phyloP scores from a whole-genome alignment of 805 yeast species.

The Nadsonia fulvescens region DNA sequence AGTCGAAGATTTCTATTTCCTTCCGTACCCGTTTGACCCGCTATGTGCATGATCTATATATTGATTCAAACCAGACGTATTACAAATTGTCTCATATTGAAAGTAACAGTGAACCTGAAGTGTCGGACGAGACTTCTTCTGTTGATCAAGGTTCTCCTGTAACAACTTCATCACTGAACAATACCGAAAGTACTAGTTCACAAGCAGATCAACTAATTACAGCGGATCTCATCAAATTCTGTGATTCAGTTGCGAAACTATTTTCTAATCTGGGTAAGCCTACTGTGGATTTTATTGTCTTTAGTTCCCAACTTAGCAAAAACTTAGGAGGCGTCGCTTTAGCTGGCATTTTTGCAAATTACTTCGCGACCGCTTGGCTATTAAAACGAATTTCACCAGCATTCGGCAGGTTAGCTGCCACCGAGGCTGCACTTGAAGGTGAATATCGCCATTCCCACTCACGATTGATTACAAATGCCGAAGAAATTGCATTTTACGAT shows the following conservation, averaged over 20 bases:
- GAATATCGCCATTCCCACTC: constrained; percentile 74
- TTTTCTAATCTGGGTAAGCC: constrained; percentile 89
- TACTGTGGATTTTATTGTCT: constrained; percentile 65
- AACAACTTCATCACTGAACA: constrained; percentile 28
- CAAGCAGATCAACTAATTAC: constrained; percentile 81
- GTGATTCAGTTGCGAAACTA: constrained; percentile 63
- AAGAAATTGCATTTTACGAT: constrained; percentile 86
- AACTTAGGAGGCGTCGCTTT: constrained; percentile 80
- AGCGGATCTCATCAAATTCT: constrained; percentile 64
- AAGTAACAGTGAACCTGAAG: no score
- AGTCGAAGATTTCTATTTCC: constrained; percentile 57
- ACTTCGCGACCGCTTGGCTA: constrained; percentile 59
- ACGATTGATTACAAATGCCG: constrained; percentile 73
- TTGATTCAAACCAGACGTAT: constrained; percentile 65
- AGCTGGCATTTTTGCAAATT: constrained; percentile 63
- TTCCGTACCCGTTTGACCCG: constrained; percentile 72
- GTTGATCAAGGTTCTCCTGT: constrained; percentile 33
- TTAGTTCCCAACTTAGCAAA: constrained; percentile 67
- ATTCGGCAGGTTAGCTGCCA: constrained; percentile 59
- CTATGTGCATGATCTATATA: constrained; percentile 76
- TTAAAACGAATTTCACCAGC: constrained; percentile 66
- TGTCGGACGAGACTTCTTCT: no score
- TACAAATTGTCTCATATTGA: constrained; percentile 54
- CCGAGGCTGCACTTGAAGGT: constrained; percentile 68
- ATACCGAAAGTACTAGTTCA: no score